Evolutionary conservation across 495 filamentous ascomycete genomes (phyloP).

Genomic region (Tuber borchii): DNA sequence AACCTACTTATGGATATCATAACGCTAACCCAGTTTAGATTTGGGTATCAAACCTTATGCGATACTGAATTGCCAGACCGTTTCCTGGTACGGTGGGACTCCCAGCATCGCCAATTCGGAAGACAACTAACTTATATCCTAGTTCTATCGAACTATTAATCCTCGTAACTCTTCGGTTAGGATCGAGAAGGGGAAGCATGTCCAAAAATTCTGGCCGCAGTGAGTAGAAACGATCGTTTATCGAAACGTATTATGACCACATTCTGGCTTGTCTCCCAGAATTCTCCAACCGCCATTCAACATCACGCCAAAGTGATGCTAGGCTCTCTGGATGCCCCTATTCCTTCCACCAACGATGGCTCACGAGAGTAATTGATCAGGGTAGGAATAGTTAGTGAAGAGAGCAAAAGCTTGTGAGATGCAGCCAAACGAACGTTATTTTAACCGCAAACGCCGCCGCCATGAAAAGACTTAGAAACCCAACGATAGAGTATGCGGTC

Average conservation of each 20-base stretch:
- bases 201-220: background rate
- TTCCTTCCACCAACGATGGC: background rate
- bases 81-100: background rate
- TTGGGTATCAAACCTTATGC: background rate
- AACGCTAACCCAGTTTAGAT: background rate
- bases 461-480: too few relatives aligned
- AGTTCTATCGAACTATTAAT: background rate
- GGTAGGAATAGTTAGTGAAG: too few relatives aligned
- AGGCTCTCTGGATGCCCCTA: background rate
- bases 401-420: too few relatives aligned
- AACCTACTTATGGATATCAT: background rate
- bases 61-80: background rate
- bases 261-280: background rate
- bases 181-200: background rate
- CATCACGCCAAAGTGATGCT: background rate
- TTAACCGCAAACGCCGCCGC: too few relatives aligned
- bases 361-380: too few relatives aligned
- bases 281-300: background rate
- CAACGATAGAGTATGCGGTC: too few relatives aligned
- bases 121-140: background rate
- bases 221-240: background rate
- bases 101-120: background rate
- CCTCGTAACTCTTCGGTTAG: background rate
- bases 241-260: background rate
- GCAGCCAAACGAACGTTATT: too few relatives aligned